Base-by-base conservation (phyloP, 305 asterid species). In the Fraxinus floribunda region DNA sequence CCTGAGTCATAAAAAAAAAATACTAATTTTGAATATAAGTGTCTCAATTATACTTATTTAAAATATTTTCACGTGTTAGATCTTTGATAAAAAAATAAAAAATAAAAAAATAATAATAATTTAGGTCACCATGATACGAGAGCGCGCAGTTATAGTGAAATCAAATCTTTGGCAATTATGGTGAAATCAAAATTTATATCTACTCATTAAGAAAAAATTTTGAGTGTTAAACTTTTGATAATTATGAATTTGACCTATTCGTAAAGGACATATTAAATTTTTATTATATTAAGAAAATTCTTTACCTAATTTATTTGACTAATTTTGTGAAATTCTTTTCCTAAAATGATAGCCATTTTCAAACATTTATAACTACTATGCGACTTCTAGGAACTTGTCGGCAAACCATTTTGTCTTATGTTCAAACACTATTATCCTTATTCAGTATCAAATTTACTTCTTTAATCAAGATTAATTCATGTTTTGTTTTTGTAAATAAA, bases 331-430 rank as follows among this genome's bases (percentile, higher is more conserved):
- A 41, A 41, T 41, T 41, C 52, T 41, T 41, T 41, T 2, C 52
- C 32, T 22, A 46, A 57, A 57, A 60, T 30, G 11, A 20, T 38
- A 49, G 60, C 38, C 2, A 3, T 49, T 34, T 46, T 78, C 77
- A 20, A 7, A 10, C 75, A 60, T 81, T 13, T 75, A 77, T 75
- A 20, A 34, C 30, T 60, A 66, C 39, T 60, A 38, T 41, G 77
- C 34, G 68, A 70, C 55, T 46, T 15, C 49, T 26, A 76, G 74
- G 74, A 68, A 77, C 13, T 84, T 81, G 84, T 84, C 87, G 84
- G 87, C 68, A 41, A 72, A 75, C 52, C n/a, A 4, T 13, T 22
- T 76, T 10, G 81, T 86, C 80, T 62, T 82, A 77, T 81, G 73
- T 60, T 49, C 60, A 49, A 3, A 49, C 20, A 49, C 60, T 15